Conservation (phyloP, 768 basidiomycete species). For the Gloeopeniophorella convolvens region DNA sequence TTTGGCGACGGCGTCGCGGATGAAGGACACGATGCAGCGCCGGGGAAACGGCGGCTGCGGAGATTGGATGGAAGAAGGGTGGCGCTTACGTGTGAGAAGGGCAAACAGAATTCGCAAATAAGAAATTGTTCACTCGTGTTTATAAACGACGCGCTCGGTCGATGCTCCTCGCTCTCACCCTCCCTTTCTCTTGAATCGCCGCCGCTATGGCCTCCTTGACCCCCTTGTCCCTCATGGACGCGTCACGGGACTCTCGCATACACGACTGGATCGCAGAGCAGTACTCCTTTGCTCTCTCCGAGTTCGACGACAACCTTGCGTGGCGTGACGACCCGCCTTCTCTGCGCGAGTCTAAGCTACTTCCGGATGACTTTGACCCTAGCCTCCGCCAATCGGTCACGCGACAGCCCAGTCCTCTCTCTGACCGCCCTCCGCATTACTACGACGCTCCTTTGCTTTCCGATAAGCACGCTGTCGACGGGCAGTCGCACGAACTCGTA, state of each 20-base stretch:
- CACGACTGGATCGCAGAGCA: constrained; percentile 23
- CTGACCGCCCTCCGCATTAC: constrained; percentile 22
- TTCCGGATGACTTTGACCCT: constrained; percentile 17
- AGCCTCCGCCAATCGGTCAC: not conserved
- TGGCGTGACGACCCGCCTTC: constrained; percentile 16
- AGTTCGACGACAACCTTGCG: constrained; percentile 10
- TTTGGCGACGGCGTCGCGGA: not conserved
- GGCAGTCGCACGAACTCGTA: constrained; percentile 1
- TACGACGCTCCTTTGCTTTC: constrained; percentile 34
- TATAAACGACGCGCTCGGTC: constrained; percentile 7
- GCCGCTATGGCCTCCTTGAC: constrained; percentile 15
- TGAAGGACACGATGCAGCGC: constrained; percentile 13
- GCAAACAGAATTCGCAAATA: no score
- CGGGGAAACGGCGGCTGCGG: constrained; percentile 10
- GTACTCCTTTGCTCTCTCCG: constrained; percentile 19
- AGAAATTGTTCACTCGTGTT: constrained; percentile 2
- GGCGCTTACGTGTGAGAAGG: constrained; percentile 15
- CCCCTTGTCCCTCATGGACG: constrained; percentile 16
- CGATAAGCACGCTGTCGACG: constrained; percentile 1
- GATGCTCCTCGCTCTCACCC: constrained; percentile 1
- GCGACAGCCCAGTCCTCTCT: not conserved
- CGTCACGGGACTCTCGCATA: constrained; percentile 19
- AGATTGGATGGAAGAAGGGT: constrained; percentile 17
- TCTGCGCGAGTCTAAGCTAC: constrained; percentile 20
- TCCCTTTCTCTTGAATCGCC: constrained; percentile 7